Percentiles rank a stretch among this genome's conserved stretches.
phyloP scores from a whole-genome alignment of 129 eudicot species.

The Helichrysum umbraculigerum region DNA sequence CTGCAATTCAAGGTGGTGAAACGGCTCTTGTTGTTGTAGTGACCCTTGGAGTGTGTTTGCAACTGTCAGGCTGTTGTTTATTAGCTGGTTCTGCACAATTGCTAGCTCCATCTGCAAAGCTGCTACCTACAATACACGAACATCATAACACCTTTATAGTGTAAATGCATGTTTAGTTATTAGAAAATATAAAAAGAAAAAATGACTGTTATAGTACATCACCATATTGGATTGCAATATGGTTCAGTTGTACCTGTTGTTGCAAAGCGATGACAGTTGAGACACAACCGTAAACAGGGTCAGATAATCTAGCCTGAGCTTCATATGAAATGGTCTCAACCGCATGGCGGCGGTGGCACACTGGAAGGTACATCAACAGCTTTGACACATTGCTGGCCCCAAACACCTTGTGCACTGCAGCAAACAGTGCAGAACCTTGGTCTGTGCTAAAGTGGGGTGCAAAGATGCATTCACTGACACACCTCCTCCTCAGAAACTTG shows the following conservation, averaged over 20 bases:
- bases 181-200: background rate
- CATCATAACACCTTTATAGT: background rate
- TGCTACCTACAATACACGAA: conserved; percentile 35
- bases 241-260: conserved; percentile 48
- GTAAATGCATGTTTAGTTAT: background rate
- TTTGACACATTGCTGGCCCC: conserved; percentile 94
- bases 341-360: conserved; percentile 55
- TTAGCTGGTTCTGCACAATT: conserved; percentile 51
- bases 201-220: background rate
- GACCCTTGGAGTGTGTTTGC: conserved; percentile 49
- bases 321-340: conserved; percentile 71
- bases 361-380: conserved; percentile 68
- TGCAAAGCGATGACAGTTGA: conserved; percentile 69
- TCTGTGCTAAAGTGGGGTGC: conserved; percentile 83
- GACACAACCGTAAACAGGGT: conserved; percentile 88
- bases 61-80: conserved; percentile 43
- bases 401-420: conserved; percentile 87
- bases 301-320: conserved; percentile 86
- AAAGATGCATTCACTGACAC: conserved; percentile 69
- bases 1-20: conserved; percentile 27
- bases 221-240: background rate
- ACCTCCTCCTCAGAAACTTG: conserved; percentile 87
- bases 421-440: conserved; percentile 85
- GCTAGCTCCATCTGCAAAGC: conserved; percentile 57
- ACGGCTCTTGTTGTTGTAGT: conserved; percentile 16